Evolutionary conservation across 176 grass and related monocot genomes (phyloP).

Genomic region (Eragrostis curvula): DNA sequence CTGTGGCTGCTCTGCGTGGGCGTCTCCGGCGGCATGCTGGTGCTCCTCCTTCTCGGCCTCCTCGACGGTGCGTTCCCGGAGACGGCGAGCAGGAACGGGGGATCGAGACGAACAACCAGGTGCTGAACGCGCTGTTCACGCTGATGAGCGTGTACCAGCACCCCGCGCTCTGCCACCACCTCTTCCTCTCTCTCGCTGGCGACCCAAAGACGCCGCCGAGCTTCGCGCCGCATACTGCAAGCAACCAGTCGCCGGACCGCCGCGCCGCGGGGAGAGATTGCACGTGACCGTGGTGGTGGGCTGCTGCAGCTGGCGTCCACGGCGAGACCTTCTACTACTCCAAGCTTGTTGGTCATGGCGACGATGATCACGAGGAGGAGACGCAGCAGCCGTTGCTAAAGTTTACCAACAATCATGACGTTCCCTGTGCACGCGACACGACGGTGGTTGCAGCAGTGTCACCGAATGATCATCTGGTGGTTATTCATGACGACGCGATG

Average conservation of each 20-base stretch:
- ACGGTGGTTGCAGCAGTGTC: too few species aligned
- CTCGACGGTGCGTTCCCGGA: conserved; percentile 58
- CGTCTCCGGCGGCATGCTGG: conserved; percentile 60
- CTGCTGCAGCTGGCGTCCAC: too few species aligned
- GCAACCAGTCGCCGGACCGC: neutral
- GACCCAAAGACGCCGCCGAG: conserved; percentile 41
- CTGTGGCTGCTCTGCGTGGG: conserved; percentile 72
- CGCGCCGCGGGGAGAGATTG: conserved; percentile 30
- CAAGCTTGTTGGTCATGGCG: too few species aligned
- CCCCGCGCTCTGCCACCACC: conserved; percentile 63
- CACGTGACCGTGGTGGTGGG: conserved; percentile 41
- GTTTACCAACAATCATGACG: too few species aligned
- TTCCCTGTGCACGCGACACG: too few species aligned
- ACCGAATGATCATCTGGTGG: too few species aligned
- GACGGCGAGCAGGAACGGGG: conserved; percentile 51
- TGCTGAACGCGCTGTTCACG: conserved; percentile 80
- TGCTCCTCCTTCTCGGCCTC: conserved; percentile 61
- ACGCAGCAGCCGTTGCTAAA: too few species aligned
- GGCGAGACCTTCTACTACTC: too few species aligned
- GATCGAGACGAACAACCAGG: conserved; percentile 81
- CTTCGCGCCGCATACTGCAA: conserved; percentile 74
- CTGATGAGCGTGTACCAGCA: conserved; percentile 92
- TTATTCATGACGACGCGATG: too few species aligned
- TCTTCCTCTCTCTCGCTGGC: conserved; percentile 69
- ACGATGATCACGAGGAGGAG: too few species aligned